Conservation (phyloP, 2,329 filamentous ascomycete genomes). For the Lojkania enalia region DNA sequence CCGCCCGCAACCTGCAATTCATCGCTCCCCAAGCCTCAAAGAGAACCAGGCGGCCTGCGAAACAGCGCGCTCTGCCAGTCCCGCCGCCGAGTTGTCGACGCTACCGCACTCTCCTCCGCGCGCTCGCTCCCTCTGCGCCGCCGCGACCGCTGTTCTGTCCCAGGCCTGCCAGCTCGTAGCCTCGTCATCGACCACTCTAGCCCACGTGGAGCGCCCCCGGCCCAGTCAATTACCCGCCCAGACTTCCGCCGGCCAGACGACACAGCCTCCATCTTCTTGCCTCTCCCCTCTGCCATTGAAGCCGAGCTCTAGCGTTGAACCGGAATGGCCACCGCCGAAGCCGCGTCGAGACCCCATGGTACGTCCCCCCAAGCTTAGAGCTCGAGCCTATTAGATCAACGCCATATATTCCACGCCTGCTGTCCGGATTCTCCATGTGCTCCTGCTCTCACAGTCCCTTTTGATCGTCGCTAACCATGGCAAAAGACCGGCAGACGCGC, state of each 20-base stretch:
- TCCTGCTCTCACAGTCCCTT: conserved; percentile 7
- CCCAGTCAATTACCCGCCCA: conserved; percentile 22
- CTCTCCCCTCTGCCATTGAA: conserved; percentile 13
- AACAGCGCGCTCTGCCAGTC: background rate
- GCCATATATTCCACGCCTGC: conserved; percentile 3
- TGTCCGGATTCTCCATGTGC: conserved; percentile 2
- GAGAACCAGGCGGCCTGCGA: background rate
- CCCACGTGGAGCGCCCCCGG: conserved; percentile 24
- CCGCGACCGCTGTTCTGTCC: conserved; percentile 1
- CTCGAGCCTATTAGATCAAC: conserved; percentile 27
- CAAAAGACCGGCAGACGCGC: conserved; percentile 67
- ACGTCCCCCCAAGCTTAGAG: conserved; percentile 27
- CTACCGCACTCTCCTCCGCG: conserved; percentile 2
- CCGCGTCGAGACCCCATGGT: conserved; percentile 50
- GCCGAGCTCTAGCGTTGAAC: conserved; percentile 8
- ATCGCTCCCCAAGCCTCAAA: background rate
- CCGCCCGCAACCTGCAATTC: background rate
- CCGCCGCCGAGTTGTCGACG: background rate
- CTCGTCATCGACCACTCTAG: conserved; percentile 22
- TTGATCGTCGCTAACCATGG: conserved; percentile 30
- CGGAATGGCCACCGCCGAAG: conserved; percentile 51
- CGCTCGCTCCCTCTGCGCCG: conserved; percentile 7
- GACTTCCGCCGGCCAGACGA: conserved; percentile 9
- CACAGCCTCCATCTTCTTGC: conserved; percentile 7
- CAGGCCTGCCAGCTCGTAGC: conserved; percentile 12